Evolutionary conservation across 1,284 basidiomycete species (phyloP).

Genomic region (Moniliella sp.): DNA sequence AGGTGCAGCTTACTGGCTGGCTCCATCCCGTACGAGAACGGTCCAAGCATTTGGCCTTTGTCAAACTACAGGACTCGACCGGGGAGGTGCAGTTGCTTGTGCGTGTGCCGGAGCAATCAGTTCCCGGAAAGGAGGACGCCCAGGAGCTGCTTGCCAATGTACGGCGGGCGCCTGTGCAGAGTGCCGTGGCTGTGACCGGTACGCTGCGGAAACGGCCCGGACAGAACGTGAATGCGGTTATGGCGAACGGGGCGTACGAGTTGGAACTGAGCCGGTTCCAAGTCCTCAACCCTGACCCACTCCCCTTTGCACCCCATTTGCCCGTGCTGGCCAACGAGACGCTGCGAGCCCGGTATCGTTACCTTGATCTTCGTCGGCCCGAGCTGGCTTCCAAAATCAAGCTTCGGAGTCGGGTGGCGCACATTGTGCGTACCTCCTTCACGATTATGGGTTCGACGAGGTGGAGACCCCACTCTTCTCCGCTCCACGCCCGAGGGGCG

Average conservation of each 20-base stretch:
- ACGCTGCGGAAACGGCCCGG: constrained; percentile 46
- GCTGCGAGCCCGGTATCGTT: constrained; percentile 57
- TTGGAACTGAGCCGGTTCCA: constrained; percentile 50
- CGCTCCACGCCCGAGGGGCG: constrained; percentile 83
- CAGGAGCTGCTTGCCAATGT: constrained; percentile 18
- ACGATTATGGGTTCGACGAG: constrained; percentile 64
- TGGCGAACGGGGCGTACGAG: constrained; percentile 51
- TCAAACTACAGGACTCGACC: constrained; percentile 2
- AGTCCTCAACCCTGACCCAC: constrained; percentile 48
- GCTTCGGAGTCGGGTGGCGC: constrained; percentile 56
- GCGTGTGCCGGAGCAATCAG: constrained; percentile 1
- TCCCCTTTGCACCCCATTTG: constrained; percentile 46
- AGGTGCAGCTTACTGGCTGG: not conserved
- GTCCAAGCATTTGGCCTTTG: not conserved
- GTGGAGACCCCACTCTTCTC: constrained; percentile 79
- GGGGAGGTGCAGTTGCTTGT: not conserved
- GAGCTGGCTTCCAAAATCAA: constrained; percentile 55
- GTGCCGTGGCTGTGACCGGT: constrained; percentile 52
- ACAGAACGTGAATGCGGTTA: constrained; percentile 26
- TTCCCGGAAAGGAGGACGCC: not conserved
- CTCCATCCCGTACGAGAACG: not conserved
- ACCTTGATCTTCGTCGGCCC: constrained; percentile 63
- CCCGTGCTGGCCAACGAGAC: constrained; percentile 51
- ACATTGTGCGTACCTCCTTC: constrained; percentile 51
- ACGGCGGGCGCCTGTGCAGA: constrained; percentile 40